Percentiles rank a stretch among this genome's conserved stretches.
Conservation (phyloP, 345 rosid genomes). For the Brassica rapa region DNA sequence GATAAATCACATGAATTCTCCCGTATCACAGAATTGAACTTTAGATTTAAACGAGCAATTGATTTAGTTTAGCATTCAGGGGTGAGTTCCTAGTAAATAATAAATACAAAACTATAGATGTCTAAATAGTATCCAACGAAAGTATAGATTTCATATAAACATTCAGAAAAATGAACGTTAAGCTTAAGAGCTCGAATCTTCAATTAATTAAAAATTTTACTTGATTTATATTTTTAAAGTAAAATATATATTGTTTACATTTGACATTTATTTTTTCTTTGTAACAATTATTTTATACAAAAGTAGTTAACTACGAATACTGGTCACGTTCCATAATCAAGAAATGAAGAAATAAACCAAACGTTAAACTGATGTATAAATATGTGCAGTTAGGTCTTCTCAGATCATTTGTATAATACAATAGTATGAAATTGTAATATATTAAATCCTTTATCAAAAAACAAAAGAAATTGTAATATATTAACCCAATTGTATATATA, state of each 20-base stretch:
- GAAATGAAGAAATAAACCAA: neutral
- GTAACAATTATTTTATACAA: neutral
- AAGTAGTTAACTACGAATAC: neutral
- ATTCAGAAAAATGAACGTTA: neutral
- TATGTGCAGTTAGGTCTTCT: neutral
- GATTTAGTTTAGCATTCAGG: slow-evolving; percentile 3
- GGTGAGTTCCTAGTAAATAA: slow-evolving; percentile 6
- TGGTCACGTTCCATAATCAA: neutral
- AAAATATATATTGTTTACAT: neutral
- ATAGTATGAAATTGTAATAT: neutral
- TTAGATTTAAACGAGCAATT: slow-evolving; percentile 7
- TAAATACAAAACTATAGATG: neutral
- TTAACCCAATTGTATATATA: neutral
- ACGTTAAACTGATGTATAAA: neutral
- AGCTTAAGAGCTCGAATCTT: neutral
- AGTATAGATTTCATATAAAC: neutral
- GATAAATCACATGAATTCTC: slow-evolving; percentile 36
- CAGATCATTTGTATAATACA: neutral
- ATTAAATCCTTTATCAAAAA: neutral
- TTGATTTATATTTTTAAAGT: neutral
- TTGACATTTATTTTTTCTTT: neutral
- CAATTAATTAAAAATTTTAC: neutral
- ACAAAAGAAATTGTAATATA: neutral
- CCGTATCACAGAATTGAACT: slow-evolving; percentile 29
- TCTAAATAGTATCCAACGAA: neutral